Conservation (phyloP, 1,284 basidiomycete genomes). For the Grifola frondosa region DNA sequence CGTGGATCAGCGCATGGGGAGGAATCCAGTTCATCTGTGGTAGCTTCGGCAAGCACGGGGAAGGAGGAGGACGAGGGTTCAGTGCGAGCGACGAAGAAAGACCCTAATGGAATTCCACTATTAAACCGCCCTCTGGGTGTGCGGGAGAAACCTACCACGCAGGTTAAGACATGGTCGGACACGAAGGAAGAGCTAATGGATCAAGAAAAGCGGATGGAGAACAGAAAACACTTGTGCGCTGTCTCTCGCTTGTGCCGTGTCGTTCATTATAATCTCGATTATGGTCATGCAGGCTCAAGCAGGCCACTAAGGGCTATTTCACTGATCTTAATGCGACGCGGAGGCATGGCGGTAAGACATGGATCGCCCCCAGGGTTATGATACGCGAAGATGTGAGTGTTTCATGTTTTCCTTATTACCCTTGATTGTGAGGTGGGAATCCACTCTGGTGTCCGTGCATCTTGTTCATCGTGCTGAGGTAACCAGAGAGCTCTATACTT, state of each 20-base stretch:
- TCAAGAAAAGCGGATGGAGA: conserved; percentile 66
- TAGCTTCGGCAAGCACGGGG: neutral
- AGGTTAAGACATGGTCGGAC: conserved; percentile 63
- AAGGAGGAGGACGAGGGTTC: neutral
- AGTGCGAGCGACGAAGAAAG: conserved; percentile 3
- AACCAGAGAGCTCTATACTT: conserved; percentile 85
- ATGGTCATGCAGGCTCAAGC: conserved; percentile 62
- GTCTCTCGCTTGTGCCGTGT: neutral
- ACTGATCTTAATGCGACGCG: conserved; percentile 84
- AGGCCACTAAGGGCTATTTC: conserved; percentile 89
- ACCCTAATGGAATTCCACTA: too few species aligned
- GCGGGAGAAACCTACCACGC: conserved; percentile 53
- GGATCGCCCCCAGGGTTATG: conserved; percentile 88
- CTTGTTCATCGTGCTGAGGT: neutral
- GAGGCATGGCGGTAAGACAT: conserved; percentile 90
- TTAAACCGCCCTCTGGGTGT: conserved; percentile 79
- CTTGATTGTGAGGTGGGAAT: too few species aligned
- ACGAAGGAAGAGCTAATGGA: conserved; percentile 72
- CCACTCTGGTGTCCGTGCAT: neutral
- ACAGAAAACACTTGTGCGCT: conserved; percentile 73
- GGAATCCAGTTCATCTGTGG: too few species aligned
- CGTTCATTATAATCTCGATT: neutral
- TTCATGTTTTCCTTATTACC: neutral
- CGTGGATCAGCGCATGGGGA: too few species aligned
- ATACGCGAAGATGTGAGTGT: conserved; percentile 84